These are phyloP conservation scores for Globisporangium mamillatum DNA, from an alignment of 352 stramenopile genomes.

Conservation along the genomic window DNA sequence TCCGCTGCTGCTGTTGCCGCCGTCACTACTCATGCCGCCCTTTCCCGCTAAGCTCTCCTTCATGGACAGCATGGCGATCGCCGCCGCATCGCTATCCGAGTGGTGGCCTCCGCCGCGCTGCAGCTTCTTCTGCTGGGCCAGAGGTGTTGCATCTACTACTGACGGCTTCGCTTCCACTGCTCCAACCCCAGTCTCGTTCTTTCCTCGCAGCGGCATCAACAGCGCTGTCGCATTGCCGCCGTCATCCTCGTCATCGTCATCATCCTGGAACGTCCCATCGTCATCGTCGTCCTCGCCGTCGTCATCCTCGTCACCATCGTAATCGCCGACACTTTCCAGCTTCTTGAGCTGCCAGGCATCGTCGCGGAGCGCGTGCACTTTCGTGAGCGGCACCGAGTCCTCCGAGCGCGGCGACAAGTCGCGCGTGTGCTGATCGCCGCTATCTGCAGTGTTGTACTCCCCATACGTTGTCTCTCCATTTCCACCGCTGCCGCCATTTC, in stretches of 20 bases:
- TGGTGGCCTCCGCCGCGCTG: slow-evolving; percentile 31
- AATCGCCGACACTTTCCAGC: slow-evolving; percentile 53
- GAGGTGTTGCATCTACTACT: slow-evolving; percentile 9
- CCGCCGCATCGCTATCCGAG: slow-evolving; percentile 75
- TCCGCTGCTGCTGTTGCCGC: slow-evolving; percentile 36
- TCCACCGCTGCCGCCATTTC: neutral
- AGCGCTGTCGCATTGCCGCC: neutral
- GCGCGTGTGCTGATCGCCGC: slow-evolving; percentile 10
- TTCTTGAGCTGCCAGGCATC: slow-evolving; percentile 71
- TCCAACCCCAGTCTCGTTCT: slow-evolving; percentile 2
- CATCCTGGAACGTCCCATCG: slow-evolving; percentile 28
- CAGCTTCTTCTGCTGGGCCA: neutral
- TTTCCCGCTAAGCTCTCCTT: slow-evolving; percentile 43
- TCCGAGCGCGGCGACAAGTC: slow-evolving; percentile 43
- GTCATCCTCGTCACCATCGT: slow-evolving; percentile 66
- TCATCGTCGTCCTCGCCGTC: slow-evolving; percentile 61
- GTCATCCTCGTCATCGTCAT: slow-evolving; percentile 15
- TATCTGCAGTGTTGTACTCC: neutral
- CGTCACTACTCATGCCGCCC: slow-evolving; percentile 38
- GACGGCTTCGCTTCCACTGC: neutral
- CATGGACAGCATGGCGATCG: slow-evolving; percentile 79
- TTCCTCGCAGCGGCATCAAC: neutral
- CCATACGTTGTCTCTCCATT: neutral
- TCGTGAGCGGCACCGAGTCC: slow-evolving; percentile 62
- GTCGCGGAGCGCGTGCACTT: slow-evolving; percentile 71